Evolutionary conservation across 225 moss, liverwort and hornwort species (phyloP).

Genomic region (Climacium dendroides): DNA sequence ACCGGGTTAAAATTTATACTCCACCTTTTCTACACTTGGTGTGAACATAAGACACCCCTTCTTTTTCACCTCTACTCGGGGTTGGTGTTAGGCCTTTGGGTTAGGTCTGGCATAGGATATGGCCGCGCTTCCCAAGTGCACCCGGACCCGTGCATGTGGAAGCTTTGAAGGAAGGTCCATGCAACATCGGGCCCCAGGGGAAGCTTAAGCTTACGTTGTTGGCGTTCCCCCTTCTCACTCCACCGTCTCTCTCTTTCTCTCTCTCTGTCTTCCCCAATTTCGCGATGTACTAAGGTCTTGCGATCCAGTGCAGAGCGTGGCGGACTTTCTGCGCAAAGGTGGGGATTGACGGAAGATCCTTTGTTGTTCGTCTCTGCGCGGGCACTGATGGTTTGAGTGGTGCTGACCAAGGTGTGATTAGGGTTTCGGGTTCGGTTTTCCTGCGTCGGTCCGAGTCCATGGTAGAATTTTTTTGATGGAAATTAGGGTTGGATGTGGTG

Average conservation of each 20-base stretch:
- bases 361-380: background rate
- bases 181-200: background rate
- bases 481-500: background rate
- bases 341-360: background rate
- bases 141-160: background rate
- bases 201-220: background rate
- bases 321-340: background rate
- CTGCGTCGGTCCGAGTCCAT: background rate
- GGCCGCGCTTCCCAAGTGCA: background rate
- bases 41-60: background rate
- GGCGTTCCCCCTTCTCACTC: background rate
- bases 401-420: constrained; percentile 1
- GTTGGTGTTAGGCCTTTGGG: background rate
- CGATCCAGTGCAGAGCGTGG: background rate
- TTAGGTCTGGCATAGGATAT: background rate
- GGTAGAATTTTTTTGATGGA: background rate
- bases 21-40: too few relatives aligned
- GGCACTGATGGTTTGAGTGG: constrained; percentile 5
- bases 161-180: background rate
- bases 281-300: background rate
- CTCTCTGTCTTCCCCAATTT: background rate
- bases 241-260: background rate
- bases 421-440: background rate
- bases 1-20: background rate
- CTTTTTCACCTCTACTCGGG: background rate